Evolutionary conservation across 306 rosid species (phyloP).

Genomic region (Vigna radiata): DNA sequence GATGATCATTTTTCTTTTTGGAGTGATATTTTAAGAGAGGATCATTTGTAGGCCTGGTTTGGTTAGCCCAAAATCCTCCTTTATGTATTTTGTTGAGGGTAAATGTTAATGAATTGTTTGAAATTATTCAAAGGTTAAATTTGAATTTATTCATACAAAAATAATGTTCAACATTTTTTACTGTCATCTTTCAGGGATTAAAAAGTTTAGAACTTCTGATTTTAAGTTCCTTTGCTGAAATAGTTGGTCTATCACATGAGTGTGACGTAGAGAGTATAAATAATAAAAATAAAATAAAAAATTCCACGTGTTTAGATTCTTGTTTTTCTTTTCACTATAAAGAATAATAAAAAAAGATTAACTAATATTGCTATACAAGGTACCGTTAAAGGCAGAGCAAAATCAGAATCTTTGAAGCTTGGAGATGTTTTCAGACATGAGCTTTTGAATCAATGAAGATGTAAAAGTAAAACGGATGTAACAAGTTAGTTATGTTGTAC

Average conservation of each 20-base stretch:
- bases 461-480: slow-evolving; percentile 6
- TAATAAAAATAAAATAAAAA: slow-evolving; percentile 5
- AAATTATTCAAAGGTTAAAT: slow-evolving; percentile 39
- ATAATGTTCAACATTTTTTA: slow-evolving; percentile 32
- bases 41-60: slow-evolving; percentile 35
- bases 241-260: slow-evolving; percentile 36
- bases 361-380: slow-evolving; percentile 54
- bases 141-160: slow-evolving; percentile 1
- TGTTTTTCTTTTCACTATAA: slow-evolving; percentile 43
- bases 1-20: slow-evolving; percentile 22
- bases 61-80: slow-evolving; percentile 5
- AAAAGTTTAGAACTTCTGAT: slow-evolving; percentile 17
- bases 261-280: slow-evolving; percentile 35
- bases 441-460: slow-evolving; percentile 38
- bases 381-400: slow-evolving; percentile 39
- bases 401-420: slow-evolving; percentile 48
- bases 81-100: slow-evolving; percentile 33
- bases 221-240: slow-evolving; percentile 37
- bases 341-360: slow-evolving; percentile 48
- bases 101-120: slow-evolving; percentile 38
- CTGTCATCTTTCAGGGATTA: not conserved
- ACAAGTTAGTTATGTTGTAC: not conserved
- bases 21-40: slow-evolving; percentile 43
- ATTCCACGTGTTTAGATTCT: slow-evolving; percentile 43
- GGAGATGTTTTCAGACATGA: slow-evolving; percentile 28